Conservation (phyloP, 75 land plant genomes). For the Isoetes taiwanensis region DNA sequence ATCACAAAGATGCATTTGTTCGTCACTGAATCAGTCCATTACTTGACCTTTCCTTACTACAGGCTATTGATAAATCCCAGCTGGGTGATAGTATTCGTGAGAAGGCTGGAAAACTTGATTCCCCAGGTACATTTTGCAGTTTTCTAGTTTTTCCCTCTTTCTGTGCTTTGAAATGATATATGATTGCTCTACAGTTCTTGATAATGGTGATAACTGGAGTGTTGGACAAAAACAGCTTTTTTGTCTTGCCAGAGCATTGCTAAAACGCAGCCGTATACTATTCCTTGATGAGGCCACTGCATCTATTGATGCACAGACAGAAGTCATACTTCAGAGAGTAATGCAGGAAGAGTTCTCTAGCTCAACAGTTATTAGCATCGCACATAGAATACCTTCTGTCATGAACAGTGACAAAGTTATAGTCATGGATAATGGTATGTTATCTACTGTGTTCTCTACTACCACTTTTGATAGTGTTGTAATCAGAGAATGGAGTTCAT, state of each 20-base stretch:
- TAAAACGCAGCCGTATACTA: constrained; percentile 58
- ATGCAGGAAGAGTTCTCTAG: constrained; percentile 50
- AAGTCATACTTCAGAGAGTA: constrained; percentile 60
- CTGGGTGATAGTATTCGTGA: constrained; percentile 52
- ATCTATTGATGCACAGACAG: constrained; percentile 76
- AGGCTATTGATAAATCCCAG: constrained; percentile 83
- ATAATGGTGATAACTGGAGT: constrained; percentile 96
- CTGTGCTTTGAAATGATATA: no score
- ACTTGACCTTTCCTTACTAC: no score
- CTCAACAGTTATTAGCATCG: constrained; percentile 72
- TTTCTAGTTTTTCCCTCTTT: no score
- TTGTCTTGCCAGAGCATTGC: constrained; percentile 61
- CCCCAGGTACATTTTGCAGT: constrained; percentile 72
- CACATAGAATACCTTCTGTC: constrained; percentile 84
- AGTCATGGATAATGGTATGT: constrained; percentile 61
- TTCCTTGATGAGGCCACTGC: constrained; percentile 94
- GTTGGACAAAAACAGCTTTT: constrained; percentile 83
- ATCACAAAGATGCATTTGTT: no score
- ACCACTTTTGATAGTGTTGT: background rate
- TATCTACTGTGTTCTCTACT: background rate
- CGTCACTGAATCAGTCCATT: no score
- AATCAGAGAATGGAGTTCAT: background rate
- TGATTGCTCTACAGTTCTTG: constrained; percentile 55
- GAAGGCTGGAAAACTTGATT: constrained; percentile 46
- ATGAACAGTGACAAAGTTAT: constrained; percentile 80